Conservation (phyloP, 106 monocot genomes). For the Dactylorhiza incarnata region DNA sequence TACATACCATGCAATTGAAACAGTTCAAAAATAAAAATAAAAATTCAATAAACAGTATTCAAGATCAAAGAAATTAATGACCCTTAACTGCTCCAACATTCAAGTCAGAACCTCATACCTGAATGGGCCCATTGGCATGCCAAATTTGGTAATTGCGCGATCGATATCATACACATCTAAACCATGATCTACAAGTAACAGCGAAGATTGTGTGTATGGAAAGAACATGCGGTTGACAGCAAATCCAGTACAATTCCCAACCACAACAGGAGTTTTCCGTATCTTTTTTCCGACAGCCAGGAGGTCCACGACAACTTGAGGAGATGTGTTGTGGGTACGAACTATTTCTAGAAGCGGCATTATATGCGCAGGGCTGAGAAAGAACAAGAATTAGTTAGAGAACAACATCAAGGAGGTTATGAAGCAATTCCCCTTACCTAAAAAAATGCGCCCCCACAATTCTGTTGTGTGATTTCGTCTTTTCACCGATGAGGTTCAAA, state of each 20-base stretch:
- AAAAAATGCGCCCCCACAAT: slow-evolving; percentile 96
- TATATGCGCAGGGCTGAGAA: slow-evolving; percentile 80
- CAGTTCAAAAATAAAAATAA: neutral
- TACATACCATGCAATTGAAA: slow-evolving; percentile 5
- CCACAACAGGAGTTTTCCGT: slow-evolving; percentile 83
- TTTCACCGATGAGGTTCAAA: slow-evolving; percentile 78
- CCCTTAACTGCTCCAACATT: neutral
- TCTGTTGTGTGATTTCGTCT: slow-evolving; percentile 66
- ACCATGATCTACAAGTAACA: slow-evolving; percentile 68
- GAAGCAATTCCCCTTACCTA: slow-evolving; percentile 33
- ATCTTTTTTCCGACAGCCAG: slow-evolving; percentile 88
- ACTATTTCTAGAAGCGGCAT: slow-evolving; percentile 99
- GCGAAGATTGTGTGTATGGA: slow-evolving; percentile 84
- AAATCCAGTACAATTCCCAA: slow-evolving; percentile 96
- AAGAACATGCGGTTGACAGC: slow-evolving; percentile 99
- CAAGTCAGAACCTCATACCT: slow-evolving; percentile 37
- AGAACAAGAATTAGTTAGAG: slow-evolving; percentile 13
- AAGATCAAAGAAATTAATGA: neutral
- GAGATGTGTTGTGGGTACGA: slow-evolving; percentile 72
- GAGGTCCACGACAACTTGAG: slow-evolving; percentile 86
- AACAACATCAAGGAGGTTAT: neutral
- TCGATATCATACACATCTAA: slow-evolving; percentile 87
- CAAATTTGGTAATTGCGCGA: slow-evolving; percentile 76
- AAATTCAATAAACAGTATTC: neutral
- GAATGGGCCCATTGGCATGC: slow-evolving; percentile 99